Evolutionary conservation across 495 filamentous ascomycete genomes (phyloP), one percentile per base, ranked within the genome.

Genomic region (Elaphomyces granulatus): DNA sequence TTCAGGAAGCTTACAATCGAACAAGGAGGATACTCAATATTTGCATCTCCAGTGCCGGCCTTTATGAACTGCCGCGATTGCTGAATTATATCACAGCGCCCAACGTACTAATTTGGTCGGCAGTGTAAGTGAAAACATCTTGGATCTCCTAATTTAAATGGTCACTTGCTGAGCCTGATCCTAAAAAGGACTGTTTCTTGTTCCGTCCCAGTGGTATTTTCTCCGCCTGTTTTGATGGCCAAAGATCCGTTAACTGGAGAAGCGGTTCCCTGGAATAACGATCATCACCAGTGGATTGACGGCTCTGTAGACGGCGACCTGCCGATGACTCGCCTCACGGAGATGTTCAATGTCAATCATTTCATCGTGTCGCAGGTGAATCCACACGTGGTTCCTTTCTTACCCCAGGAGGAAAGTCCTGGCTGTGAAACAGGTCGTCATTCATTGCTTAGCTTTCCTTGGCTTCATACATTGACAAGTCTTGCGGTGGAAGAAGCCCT

Each of bases 271-370:
- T 94, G 87, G 87, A 85, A 87, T 48, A 80, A 82, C 8, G 73
- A 80, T 6, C 79, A 82, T 14, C 81, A 81, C 47, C 73, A 72
- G 44, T 95, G 80, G 70, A 94, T 94, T 33, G 88, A 96, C 56
- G 88, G 88, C 3, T 93, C 85, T 0, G 83, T 96, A 3, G 87
- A 95, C 48, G 86, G 86, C 43, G 88, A 96, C 58, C 68, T 96
- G 2, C 88, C 88, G 15, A 94, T 94, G 82, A 86, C 78, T 33
- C 70, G 83, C 8, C 66, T 96, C 8, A 79, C 87, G 0, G 87
- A 94, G 48, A 88, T 94, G 82, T 94, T 94, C 61, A 94, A 94
- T 51, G 87, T 94, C 59, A 96, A 94, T 54, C 87, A 94, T 53
- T 94, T 94, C 52, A 94, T 96, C 52, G 88, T 94, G 23, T 94